These are phyloP conservation scores for Eucalyptus pauciflora DNA, from an alignment of 345 rosid genomes.

Conservation along the genomic window DNA sequence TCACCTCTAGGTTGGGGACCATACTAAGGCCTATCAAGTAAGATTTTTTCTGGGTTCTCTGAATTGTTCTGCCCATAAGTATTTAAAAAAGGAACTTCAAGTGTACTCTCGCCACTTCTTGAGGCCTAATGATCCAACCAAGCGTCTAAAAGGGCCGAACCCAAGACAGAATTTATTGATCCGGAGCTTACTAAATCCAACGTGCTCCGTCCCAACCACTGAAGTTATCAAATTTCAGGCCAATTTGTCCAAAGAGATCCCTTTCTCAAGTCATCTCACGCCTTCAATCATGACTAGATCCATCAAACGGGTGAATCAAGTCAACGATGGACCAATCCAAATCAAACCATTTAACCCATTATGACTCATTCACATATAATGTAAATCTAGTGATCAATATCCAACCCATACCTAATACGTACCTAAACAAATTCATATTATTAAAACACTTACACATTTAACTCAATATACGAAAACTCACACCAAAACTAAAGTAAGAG, in stretches of 20 bases:
- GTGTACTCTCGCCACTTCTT: neutral
- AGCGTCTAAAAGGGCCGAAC: neutral
- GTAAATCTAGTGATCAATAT: neutral
- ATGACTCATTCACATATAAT: neutral
- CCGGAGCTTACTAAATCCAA: neutral
- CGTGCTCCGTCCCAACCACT: neutral
- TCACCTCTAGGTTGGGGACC: neutral
- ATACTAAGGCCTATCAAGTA: neutral
- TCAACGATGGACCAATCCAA: neutral
- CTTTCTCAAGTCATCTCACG: neutral
- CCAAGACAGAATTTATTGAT: neutral
- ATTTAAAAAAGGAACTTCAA: neutral
- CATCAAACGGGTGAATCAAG: neutral
- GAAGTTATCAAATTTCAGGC: neutral
- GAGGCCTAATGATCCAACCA: neutral
- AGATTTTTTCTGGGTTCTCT: neutral
- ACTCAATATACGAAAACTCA: neutral
- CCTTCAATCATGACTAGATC: neutral
- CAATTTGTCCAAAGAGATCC: neutral
- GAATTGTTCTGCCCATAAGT: neutral
- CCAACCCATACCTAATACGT: too few relatives aligned
- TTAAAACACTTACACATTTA: too few relatives aligned
- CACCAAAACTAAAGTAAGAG: neutral
- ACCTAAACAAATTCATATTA: neutral
- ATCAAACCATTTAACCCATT: rapidly evolving